Conservation (phyloP, 805 yeast species). For the Kodamaea neixiangensis region DNA sequence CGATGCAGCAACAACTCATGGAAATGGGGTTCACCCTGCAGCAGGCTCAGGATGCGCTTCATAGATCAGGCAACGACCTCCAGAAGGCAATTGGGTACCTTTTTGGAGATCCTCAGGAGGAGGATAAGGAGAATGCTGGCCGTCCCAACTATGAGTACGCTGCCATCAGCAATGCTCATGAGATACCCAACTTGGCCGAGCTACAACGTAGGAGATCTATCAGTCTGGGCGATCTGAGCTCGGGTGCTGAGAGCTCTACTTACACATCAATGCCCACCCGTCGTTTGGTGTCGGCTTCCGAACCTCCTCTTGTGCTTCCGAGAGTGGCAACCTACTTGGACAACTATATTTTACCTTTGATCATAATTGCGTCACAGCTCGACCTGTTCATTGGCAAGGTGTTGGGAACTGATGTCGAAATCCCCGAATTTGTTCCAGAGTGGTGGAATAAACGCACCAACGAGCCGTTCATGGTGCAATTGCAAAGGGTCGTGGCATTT, state of each 20-base stretch:
- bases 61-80: conserved; percentile 29
- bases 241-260: neutral
- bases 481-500: conserved; percentile 28
- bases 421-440: neutral
- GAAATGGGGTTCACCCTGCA: conserved; percentile 44
- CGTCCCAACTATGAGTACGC: conserved; percentile 22
- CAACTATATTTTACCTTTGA: conserved; percentile 31
- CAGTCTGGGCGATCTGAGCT: neutral
- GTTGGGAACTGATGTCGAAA: conserved; percentile 8
- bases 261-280: neutral
- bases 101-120: conserved; percentile 28
- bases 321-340: conserved; percentile 18
- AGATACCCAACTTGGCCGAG: conserved; percentile 29
- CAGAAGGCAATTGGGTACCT: conserved; percentile 37
- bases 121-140: neutral
- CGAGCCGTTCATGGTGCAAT: conserved; percentile 14
- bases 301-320: conserved; percentile 23
- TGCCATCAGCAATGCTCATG: conserved; percentile 28
- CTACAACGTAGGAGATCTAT: conserved; percentile 1
- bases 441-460: conserved; percentile 8
- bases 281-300: neutral
- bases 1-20: conserved; percentile 18
- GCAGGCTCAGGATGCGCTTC: conserved; percentile 40
- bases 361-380: conserved; percentile 29
- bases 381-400: conserved; percentile 20